Conservation (phyloP, 2,329 filamentous ascomycete genomes). For the Claviceps pazoutovae region DNA sequence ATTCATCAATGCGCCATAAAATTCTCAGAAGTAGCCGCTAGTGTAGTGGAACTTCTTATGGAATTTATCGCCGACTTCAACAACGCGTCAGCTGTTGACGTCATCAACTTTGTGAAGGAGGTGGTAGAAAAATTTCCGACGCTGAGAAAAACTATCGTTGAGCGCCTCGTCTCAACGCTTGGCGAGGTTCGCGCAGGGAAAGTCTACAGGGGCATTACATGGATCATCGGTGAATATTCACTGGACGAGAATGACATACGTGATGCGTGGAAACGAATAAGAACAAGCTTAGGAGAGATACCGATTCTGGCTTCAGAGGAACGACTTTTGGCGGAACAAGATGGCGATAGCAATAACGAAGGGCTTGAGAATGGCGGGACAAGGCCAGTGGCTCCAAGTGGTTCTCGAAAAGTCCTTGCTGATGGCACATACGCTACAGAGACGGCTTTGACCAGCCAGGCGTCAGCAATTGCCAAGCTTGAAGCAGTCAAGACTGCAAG, state of each 20-base stretch:
- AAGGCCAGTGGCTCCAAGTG: constrained; percentile 61
- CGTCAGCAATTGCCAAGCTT: constrained; percentile 75
- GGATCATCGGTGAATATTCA: constrained; percentile 97
- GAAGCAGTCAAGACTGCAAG: constrained; percentile 95
- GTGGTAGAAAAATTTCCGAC: constrained; percentile 96
- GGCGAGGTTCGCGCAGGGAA: constrained; percentile 92
- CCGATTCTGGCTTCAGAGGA: constrained; percentile 94
- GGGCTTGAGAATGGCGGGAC: constrained; percentile 67
- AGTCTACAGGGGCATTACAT: constrained; percentile 90
- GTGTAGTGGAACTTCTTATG: constrained; percentile 93
- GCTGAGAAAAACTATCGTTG: constrained; percentile 73
- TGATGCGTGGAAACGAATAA: constrained; percentile 92
- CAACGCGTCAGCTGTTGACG: constrained; percentile 89
- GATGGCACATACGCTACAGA: constrained; percentile 97
- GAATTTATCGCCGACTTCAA: constrained; percentile 98
- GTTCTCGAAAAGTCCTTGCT: constrained; percentile 81
- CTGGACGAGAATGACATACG: constrained; percentile 86
- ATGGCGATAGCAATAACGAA: constrained; percentile 49
- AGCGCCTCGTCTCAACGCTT: constrained; percentile 76
- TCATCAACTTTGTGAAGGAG: constrained; percentile 97
- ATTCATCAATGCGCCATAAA: constrained; percentile 99
- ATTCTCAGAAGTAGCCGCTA: constrained; percentile 94
- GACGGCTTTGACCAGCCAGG: constrained; percentile 85
- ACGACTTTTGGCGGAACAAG: constrained; percentile 73
- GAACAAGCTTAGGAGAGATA: constrained; percentile 87